A percentile compares a stretch with the other conserved stretches of the same genome.
Conservation (phyloP, 2,329 filamentous ascomycete species). For the Mycogone perniciosa region DNA sequence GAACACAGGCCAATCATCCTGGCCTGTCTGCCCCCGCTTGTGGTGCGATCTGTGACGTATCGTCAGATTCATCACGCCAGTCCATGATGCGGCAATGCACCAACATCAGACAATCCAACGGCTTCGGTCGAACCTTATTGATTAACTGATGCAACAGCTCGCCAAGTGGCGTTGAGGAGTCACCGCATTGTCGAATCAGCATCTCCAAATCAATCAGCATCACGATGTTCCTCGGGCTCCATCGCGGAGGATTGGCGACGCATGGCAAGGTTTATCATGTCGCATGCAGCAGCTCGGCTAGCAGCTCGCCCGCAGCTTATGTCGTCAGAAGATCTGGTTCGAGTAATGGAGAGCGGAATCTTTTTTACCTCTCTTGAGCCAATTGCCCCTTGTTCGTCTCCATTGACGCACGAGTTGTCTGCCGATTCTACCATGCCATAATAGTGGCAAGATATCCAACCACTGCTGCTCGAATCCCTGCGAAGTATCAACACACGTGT, state of each 20-base stretch:
- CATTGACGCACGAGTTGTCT: no score
- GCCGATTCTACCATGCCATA: neutral
- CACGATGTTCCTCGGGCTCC: neutral
- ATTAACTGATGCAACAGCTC: neutral
- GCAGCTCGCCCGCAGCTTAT: neutral
- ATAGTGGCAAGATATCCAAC: neutral
- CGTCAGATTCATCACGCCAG: conserved; percentile 6
- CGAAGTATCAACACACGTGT: neutral
- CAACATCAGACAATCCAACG: conserved; percentile 9
- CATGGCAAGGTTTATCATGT: no score
- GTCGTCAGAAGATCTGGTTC: conserved; percentile 1
- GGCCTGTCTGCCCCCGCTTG: neutral
- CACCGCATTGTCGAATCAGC: conserved; percentile 4
- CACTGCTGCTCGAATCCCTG: conserved; percentile 2
- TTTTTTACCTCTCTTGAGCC: no score
- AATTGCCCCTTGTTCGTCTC: no score
- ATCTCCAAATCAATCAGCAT: conserved; percentile 3
- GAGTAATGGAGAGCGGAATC: no score
- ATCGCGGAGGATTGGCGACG: neutral
- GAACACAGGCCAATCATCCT: no score
- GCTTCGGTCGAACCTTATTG: neutral
- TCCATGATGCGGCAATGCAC: conserved; percentile 7
- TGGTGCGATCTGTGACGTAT: conserved; percentile 8
- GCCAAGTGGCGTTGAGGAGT: neutral
- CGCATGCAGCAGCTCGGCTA: neutral